phyloP scores from a whole-genome alignment of 495 filamentous ascomycete genomes.

The Niebla homalea region DNA sequence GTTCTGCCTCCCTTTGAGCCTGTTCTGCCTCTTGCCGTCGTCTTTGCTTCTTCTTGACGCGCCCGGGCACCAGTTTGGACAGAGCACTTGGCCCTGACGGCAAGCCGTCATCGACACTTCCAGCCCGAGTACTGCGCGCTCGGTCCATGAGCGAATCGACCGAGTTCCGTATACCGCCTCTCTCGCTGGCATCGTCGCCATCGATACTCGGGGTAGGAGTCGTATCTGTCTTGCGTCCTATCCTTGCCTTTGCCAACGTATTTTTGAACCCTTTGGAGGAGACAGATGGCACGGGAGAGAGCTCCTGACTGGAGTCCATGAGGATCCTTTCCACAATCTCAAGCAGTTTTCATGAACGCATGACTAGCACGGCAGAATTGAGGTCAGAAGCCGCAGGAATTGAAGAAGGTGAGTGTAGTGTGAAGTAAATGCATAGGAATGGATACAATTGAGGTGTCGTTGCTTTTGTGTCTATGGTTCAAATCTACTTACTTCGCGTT shows the following conservation, averaged over 20 bases:
- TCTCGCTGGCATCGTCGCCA: slow-evolving; percentile 18
- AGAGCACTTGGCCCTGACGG: slow-evolving; percentile 14
- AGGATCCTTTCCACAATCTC: not conserved
- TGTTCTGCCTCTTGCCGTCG: slow-evolving; percentile 16
- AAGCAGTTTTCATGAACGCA: too few relatives aligned
- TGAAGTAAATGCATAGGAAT: not conserved
- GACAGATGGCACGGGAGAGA: slow-evolving; percentile 14
- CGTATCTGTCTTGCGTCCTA: slow-evolving; percentile 15
- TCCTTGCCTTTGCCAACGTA: slow-evolving; percentile 22
- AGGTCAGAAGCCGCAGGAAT: too few relatives aligned
- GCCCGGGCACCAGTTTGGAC: slow-evolving; percentile 39
- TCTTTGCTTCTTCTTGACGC: slow-evolving; percentile 33
- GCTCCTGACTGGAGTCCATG: slow-evolving; percentile 15
- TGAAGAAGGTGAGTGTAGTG: too few relatives aligned
- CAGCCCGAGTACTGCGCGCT: slow-evolving; percentile 27
- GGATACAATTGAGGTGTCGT: not conserved
- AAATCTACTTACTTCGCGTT: too few relatives aligned
- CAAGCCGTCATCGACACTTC: slow-evolving; percentile 16
- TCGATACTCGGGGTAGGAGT: slow-evolving; percentile 19
- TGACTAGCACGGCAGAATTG: too few relatives aligned
- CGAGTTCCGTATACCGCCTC: slow-evolving; percentile 14
- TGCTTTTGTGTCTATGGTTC: too few relatives aligned
- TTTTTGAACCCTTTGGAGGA: slow-evolving; percentile 18
- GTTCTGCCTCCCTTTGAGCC: slow-evolving; percentile 22
- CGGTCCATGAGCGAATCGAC: slow-evolving; percentile 23